Conservation (phyloP, 2,329 filamentous ascomycete species). For the Hortaea werneckii region DNA sequence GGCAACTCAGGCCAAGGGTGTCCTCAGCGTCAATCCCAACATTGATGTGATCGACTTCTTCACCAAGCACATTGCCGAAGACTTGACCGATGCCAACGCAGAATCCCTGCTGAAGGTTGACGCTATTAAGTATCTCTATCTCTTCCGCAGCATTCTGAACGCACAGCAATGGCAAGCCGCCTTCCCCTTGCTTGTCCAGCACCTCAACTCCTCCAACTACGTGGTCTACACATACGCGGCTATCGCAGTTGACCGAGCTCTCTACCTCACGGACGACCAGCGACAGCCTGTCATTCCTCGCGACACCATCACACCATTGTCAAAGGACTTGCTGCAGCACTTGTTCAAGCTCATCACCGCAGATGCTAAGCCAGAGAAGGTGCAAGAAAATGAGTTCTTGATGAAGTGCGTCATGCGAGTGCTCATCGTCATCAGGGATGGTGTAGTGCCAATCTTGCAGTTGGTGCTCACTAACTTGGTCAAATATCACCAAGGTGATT, state of each 20-base stretch:
- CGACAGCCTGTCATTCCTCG: constrained; percentile 72
- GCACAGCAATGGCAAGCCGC: constrained; percentile 86
- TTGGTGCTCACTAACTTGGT: constrained; percentile 74
- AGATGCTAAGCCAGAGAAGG: constrained; percentile 74
- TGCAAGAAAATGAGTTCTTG: constrained; percentile 97
- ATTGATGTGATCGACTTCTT: constrained; percentile 91
- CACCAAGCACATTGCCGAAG: constrained; percentile 80
- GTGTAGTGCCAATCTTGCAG: constrained; percentile 62
- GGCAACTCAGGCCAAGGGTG: constrained; percentile 77
- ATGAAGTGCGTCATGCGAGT: constrained; percentile 99
- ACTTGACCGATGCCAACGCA: constrained; percentile 62
- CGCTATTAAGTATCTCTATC: constrained; percentile 95
- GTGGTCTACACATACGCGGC: constrained; percentile 97
- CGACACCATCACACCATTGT: constrained; percentile 65
- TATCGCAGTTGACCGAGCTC: constrained; percentile 86
- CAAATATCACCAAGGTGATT: constrained; percentile 82
- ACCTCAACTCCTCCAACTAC: constrained; percentile 81
- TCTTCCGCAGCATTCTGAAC: constrained; percentile 88
- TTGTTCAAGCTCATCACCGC: constrained; percentile 86
- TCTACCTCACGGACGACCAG: constrained; percentile 69
- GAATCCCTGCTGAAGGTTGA: constrained; percentile 91
- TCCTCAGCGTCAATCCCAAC: constrained; percentile 68
- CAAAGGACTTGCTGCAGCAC: constrained; percentile 79
- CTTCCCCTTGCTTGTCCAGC: constrained; percentile 81
- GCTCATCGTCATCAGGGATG: constrained; percentile 83